phyloP scores from a whole-genome alignment of 2,329 filamentous ascomycete species.

The Dothidotthia symphoricarpi region DNA sequence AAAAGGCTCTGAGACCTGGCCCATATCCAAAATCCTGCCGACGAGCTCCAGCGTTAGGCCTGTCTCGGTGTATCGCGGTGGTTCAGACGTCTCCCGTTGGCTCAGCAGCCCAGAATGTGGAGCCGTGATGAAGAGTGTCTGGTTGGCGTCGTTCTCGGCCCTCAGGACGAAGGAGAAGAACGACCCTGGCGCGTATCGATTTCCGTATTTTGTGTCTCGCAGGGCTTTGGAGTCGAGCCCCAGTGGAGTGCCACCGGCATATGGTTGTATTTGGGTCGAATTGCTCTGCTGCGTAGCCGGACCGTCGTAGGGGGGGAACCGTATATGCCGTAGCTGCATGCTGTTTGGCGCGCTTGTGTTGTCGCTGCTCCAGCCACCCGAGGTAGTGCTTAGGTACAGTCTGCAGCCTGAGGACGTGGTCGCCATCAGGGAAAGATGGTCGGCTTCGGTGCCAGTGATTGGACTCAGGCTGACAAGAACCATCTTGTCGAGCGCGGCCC shows the following conservation, averaged over 20 bases:
- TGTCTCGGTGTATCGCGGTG: constrained; percentile 69
- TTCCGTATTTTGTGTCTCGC: constrained; percentile 48
- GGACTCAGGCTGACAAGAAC: constrained; percentile 81
- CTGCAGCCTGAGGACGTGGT: constrained; percentile 87
- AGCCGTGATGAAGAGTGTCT: constrained; percentile 77
- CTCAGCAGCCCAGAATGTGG: constrained; percentile 84
- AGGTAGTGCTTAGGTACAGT: constrained; percentile 87
- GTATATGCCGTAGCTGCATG: constrained; percentile 97
- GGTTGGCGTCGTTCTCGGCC: constrained; percentile 57
- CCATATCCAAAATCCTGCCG: constrained; percentile 73
- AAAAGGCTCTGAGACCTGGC: constrained; percentile 71
- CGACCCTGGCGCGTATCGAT: constrained; percentile 77
- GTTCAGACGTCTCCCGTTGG: constrained; percentile 55
- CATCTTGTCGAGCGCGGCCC: constrained; percentile 66
- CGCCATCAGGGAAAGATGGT: constrained; percentile 83
- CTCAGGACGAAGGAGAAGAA: constrained; percentile 80
- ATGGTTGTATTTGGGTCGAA: constrained; percentile 32
- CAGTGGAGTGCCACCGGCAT: constrained; percentile 25
- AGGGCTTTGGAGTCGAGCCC: constrained; percentile 31
- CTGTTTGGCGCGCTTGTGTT: constrained; percentile 74
- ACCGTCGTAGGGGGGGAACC: constrained; percentile 69
- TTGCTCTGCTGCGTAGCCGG: constrained; percentile 19
- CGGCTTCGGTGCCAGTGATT: constrained; percentile 75
- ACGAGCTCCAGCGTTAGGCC: constrained; percentile 76
- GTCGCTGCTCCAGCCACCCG: constrained; percentile 64